Percentiles rank a stretch among this genome's conserved stretches.
These are phyloP conservation scores for Pluteus cervinus DNA, from an alignment of 768 basidiomycete species.

Conservation along the genomic window DNA sequence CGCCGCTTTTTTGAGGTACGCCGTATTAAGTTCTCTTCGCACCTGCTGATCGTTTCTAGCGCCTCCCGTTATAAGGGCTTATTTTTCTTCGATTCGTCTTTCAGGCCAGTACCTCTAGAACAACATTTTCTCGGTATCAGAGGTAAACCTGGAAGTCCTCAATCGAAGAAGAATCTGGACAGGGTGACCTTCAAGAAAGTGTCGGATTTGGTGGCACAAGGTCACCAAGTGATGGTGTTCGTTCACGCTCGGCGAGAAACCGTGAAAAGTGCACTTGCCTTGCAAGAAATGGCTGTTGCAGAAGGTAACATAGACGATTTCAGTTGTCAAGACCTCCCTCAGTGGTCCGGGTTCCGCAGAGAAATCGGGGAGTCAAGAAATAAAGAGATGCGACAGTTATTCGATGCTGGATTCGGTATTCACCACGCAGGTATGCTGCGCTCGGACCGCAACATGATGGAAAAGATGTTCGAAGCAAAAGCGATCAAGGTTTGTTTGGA, in stretches of 20 bases:
- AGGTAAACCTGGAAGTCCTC: slow-evolving; percentile 74
- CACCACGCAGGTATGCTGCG: slow-evolving; percentile 99
- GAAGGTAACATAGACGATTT: slow-evolving; percentile 78
- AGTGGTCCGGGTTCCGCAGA: slow-evolving; percentile 68
- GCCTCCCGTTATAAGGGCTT: slow-evolving; percentile 83
- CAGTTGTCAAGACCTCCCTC: slow-evolving; percentile 75
- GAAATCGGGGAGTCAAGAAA: slow-evolving; percentile 80
- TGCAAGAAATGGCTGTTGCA: slow-evolving; percentile 68
- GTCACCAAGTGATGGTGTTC: slow-evolving; percentile 99
- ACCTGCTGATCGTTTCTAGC: slow-evolving; percentile 31
- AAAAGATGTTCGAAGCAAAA: slow-evolving; percentile 85
- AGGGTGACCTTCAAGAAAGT: slow-evolving; percentile 88
- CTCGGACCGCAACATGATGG: slow-evolving; percentile 91
- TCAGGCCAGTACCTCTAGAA: slow-evolving; percentile 92
- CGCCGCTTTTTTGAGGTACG: slow-evolving; percentile 85
- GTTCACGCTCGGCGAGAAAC: slow-evolving; percentile 99
- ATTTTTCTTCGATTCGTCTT: slow-evolving; percentile 97
- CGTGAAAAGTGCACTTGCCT: slow-evolving; percentile 79
- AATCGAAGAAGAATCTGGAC: slow-evolving; percentile 83
- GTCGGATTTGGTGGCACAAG: slow-evolving; percentile 76
- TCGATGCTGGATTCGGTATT: slow-evolving; percentile 90
- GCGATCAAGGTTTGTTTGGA: slow-evolving; percentile 74
- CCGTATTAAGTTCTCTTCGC: slow-evolving; percentile 1
- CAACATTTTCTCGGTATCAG: slow-evolving; percentile 94
- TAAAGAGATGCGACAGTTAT: slow-evolving; percentile 94